phyloP scores from a whole-genome alignment of 257 asterid species.

The Solanum bulbocastanum region DNA sequence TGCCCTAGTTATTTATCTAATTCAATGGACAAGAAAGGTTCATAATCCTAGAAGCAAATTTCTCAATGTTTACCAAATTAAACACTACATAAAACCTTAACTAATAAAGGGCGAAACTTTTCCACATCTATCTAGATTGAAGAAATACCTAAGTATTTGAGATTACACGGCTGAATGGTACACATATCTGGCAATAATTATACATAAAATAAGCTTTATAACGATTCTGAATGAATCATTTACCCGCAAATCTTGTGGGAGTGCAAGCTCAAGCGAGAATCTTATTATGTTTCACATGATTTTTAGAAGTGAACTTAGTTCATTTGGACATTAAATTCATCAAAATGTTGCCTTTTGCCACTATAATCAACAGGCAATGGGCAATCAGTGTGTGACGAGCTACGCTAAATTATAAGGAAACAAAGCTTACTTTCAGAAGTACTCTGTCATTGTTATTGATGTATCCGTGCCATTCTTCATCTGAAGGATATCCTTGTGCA shows the following conservation, averaged over 20 bases:
- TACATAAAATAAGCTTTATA: neutral
- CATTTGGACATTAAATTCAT: neutral
- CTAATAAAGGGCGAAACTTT: neutral
- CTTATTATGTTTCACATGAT: neutral
- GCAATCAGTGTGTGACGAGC: neutral
- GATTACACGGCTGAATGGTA: neutral
- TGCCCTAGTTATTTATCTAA: neutral
- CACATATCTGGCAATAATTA: neutral
- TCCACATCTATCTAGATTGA: neutral
- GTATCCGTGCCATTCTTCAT: slow-evolving; percentile 83
- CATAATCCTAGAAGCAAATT: neutral
- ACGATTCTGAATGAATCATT: neutral
- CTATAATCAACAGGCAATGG: neutral
- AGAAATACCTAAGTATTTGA: neutral
- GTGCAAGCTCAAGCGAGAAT: neutral
- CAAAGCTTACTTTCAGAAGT: slow-evolving; percentile 58
- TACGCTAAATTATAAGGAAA: neutral
- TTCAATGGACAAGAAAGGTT: neutral
- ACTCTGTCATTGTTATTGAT: slow-evolving; percentile 74
- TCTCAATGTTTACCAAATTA: neutral
- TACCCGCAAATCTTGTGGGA: neutral
- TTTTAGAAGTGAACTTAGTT: neutral
- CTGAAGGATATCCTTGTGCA: slow-evolving; percentile 62
- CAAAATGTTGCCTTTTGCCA: neutral
- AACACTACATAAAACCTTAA: neutral